These are phyloP conservation scores for Thielaviopsis euricoi DNA, from an alignment of 2,329 filamentous ascomycete species.

Conservation along the genomic window DNA sequence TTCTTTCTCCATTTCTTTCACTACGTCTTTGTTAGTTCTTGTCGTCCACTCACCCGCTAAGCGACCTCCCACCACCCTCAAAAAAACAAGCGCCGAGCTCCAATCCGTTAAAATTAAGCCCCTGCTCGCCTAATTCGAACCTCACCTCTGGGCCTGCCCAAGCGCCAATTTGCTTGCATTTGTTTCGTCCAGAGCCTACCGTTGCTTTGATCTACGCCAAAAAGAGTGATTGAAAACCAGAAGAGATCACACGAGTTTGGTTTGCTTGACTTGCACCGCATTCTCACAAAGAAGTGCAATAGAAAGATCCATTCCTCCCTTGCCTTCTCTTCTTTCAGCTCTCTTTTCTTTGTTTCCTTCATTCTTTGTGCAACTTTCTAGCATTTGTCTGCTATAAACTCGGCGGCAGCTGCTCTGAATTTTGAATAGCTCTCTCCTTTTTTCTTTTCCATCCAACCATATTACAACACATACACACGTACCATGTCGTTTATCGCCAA, in stretches of 20 bases:
- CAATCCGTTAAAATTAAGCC: not conserved
- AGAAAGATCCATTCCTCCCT: not conserved
- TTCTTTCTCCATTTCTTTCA: not conserved
- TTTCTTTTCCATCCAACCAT: not conserved
- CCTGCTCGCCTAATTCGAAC: not conserved
- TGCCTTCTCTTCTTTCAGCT: not conserved
- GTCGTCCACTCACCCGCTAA: not conserved
- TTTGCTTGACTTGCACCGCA: not conserved
- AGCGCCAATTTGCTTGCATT: not conserved
- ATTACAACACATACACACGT: not conserved
- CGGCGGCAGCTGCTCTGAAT: not conserved
- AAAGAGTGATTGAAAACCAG: not conserved
- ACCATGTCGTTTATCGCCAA: constrained; percentile 39
- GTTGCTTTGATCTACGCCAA: not conserved
- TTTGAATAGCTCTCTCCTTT: not conserved
- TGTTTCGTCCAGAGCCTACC: not conserved
- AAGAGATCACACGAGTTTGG: not conserved
- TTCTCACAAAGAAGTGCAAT: not conserved
- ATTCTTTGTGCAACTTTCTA: not conserved
- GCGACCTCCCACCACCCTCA: not conserved
- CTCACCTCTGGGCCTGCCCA: not conserved
- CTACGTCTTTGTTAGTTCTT: too few relatives aligned
- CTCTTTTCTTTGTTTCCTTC: not conserved
- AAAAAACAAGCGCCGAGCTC: not conserved
- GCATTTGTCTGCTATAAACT: not conserved